Evolutionary conservation across 345 rosid species (phyloP).

Genomic region (Jatropha curcas): DNA sequence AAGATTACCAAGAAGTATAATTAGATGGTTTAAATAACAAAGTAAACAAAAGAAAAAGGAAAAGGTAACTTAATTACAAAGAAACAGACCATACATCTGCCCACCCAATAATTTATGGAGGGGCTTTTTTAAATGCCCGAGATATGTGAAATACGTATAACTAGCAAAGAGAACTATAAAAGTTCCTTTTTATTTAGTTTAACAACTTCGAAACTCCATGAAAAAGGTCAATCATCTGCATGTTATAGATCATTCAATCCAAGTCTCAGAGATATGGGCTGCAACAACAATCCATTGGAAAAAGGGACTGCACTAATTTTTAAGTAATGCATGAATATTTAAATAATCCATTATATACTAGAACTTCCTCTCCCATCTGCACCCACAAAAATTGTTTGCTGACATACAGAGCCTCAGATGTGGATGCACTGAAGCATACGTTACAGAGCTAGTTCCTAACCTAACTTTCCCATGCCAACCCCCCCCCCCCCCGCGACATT

Average conservation of each 20-base stretch:
- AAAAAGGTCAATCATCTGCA: slow-evolving; percentile 2
- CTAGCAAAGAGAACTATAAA: neutral
- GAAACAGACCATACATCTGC: neutral
- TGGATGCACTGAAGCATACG: neutral
- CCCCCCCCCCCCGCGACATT: too few relatives aligned
- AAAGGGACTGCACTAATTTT: too few relatives aligned
- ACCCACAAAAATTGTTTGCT: neutral
- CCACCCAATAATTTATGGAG: neutral
- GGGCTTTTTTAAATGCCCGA: neutral
- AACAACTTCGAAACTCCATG: neutral
- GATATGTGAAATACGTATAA: slow-evolving; percentile 1
- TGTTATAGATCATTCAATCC: neutral
- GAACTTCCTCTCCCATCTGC: neutral
- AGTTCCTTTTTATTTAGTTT: neutral
- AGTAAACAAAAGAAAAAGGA: neutral
- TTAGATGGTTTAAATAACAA: neutral
- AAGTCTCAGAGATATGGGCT: neutral
- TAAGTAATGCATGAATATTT: neutral
- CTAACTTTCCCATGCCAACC: too few relatives aligned
- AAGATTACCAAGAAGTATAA: neutral
- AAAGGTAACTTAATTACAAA: neutral
- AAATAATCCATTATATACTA: neutral
- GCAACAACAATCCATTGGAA: neutral
- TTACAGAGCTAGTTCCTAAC: neutral
- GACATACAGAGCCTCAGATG: neutral